Evolutionary conservation across 129 eudicot genomes (phyloP).

Genomic region (Pittosporum tobira): DNA sequence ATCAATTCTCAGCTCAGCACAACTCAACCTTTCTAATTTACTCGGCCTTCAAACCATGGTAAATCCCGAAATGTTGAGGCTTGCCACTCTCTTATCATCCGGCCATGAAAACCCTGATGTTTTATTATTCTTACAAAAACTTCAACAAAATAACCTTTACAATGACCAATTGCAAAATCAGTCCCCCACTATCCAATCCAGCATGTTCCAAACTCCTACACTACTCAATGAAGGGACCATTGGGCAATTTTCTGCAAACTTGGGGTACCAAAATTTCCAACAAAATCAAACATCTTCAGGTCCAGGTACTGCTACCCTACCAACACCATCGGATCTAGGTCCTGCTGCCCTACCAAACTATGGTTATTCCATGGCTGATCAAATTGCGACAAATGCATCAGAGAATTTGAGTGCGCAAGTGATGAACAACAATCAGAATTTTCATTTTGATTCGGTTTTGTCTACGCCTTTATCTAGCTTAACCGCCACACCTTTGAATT

Average conservation of each 20-base stretch:
- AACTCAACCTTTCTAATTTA: slow-evolving; percentile 56
- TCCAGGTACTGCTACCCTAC: slow-evolving; percentile 13
- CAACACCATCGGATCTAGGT: slow-evolving; percentile 15
- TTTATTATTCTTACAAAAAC: slow-evolving; percentile 7
- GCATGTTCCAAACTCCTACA: slow-evolving; percentile 26
- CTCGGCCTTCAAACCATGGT: slow-evolving; percentile 60
- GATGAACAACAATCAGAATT: slow-evolving; percentile 33
- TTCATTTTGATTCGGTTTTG: slow-evolving; percentile 38
- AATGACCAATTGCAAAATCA: slow-evolving; percentile 13
- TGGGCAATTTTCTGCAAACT: slow-evolving; percentile 11
- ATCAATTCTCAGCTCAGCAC: slow-evolving; percentile 58
- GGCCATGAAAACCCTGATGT: slow-evolving; percentile 26
- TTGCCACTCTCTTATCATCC: slow-evolving; percentile 44
- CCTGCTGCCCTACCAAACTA: slow-evolving; percentile 11
- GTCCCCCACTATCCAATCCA: slow-evolving; percentile 22
- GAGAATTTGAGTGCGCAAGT: slow-evolving; percentile 36
- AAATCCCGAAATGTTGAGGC: slow-evolving; percentile 59
- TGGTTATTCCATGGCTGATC: slow-evolving; percentile 13
- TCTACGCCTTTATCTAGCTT: slow-evolving; percentile 50
- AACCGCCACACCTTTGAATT: slow-evolving; percentile 36
- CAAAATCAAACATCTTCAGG: slow-evolving; percentile 19
- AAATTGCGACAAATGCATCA: slow-evolving; percentile 19
- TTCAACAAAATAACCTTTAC: slow-evolving; percentile 16
- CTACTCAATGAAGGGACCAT: slow-evolving; percentile 20
- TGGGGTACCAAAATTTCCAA: slow-evolving; percentile 20